phyloP scores from a whole-genome alignment of 345 rosid species.

The Hevea brasiliensis region DNA sequence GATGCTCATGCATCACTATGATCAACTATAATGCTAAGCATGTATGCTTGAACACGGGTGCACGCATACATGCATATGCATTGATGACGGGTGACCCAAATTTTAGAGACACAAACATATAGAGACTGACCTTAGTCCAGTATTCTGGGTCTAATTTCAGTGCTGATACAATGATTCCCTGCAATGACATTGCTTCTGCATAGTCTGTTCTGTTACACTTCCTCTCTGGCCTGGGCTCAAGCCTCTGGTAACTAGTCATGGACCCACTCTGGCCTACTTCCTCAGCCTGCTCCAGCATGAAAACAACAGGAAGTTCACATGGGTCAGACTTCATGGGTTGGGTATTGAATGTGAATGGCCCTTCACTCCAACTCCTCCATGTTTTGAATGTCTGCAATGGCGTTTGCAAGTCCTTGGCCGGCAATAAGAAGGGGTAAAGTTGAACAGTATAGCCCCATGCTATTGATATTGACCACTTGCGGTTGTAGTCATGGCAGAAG shows the following conservation, averaged over 20 bases:
- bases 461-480: slow-evolving; percentile 70
- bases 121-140: slow-evolving; percentile 60
- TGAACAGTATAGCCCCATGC: slow-evolving; percentile 89
- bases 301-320: slow-evolving; percentile 51
- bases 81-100: background rate
- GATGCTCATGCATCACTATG: background rate
- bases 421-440: slow-evolving; percentile 46
- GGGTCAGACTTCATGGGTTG: slow-evolving; percentile 45
- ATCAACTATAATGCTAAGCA: background rate
- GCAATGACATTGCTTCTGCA: slow-evolving; percentile 37
- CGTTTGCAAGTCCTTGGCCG: slow-evolving; percentile 42
- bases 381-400: slow-evolving; percentile 79
- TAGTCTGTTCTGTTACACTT: slow-evolving; percentile 37
- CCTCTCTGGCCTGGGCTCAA: slow-evolving; percentile 24
- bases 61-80: background rate
- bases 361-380: slow-evolving; percentile 59
- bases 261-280: slow-evolving; percentile 50
- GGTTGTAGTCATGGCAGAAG: slow-evolving; percentile 52
- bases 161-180: slow-evolving; percentile 50
- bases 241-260: slow-evolving; percentile 44
- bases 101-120: background rate
- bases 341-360: slow-evolving; percentile 77
- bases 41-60: background rate
- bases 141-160: slow-evolving; percentile 56
- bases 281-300: slow-evolving; percentile 52